Base-by-base conservation (phyloP, 2,329 filamentous ascomycete genomes). In the Fusarium austroafricanum region DNA sequence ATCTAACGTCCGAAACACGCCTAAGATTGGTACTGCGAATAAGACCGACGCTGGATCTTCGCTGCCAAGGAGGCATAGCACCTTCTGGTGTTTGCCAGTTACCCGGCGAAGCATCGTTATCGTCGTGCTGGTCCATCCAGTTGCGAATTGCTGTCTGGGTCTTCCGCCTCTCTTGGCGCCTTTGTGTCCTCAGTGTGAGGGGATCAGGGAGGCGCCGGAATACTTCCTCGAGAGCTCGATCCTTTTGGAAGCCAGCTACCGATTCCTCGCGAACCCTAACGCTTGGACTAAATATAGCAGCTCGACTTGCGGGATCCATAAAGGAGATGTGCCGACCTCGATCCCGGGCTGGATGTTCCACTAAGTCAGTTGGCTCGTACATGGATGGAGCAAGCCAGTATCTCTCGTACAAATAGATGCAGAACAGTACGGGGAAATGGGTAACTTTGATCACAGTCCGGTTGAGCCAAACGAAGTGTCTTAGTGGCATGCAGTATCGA, bases 361-460 rank as follows among this genome's bases (percentile, higher is more conserved):
- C 87, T 20, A 97, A 82, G 76, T 97, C 94, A 4, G 90, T 94
- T 0, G 92, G 91, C 61, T 95, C 93, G 68, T 94, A 94, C 62
- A 94, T 89, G 4, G 87, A 87, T 2, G 90, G 85, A 5, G 92
- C 89, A 28, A 98, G 83, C 72, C 96, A 87, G 37, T 92, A 84
- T 60, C 90, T 91, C 79, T 98, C 95, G 76, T 98, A 98, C 20
- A 92, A 72, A 74, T 92, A 98, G 56, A 98, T 97, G 58, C 87
- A 85, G 75, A 97, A 94, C 2, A 98, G 80, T 4, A 98, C 86
- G 0, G 95, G 94, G 65, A 96, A 90, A 78, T 98, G 95, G 0
- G 94, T 97, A 40, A 91, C 79, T 76, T 97, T 97, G 83, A 98
- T 97, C 62, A 96, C 88, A 0, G 88, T 91, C n/a, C 95, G 88